Evolutionary conservation across 805 yeast species (phyloP), one percentile per base, ranked within the genome.

Genomic region (Barnettozyma wickerhamii): DNA sequence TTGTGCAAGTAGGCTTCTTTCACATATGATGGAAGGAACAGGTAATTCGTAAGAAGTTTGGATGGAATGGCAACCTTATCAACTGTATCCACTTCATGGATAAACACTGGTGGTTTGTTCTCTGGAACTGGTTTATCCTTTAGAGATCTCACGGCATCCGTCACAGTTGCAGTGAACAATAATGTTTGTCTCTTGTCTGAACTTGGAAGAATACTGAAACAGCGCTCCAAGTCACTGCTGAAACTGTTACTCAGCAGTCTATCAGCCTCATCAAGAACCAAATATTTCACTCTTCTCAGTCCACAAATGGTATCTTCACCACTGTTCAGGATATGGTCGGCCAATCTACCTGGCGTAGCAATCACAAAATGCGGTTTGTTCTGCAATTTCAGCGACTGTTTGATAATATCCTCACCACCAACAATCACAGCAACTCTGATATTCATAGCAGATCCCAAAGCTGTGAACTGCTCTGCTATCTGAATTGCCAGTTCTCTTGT

Each of bases 221-320:
- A 88, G 18, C 76, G 72, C 36, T 75, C 74, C 45, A 93, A 67
- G 62, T 91, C 95, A 26, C 77, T 73, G 9, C 90, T 82, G 63
- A 93, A 89, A 35, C 95, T 84, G 41, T 81, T 78, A 34, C 93
- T 86, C 48, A 93, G 73, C 23, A 93, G 66, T 46, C 96, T 74
- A 71, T 93, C 99, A 1, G 99, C 99, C 66, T 91, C 99, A 70
- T 93, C 99, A 3, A 93, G 67, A 3, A 93, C 98, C 39, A 93
- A 67, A 56, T 71, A 93, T 58, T 82, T 81, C 14, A 84, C 82
- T 50, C 95, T 71, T 51, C 81, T 77, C 36, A 93, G 66, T 0
- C 96, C 96, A 29, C 77, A 69, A 0, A 84, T 70, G 5, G 95
- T 85, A 46, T 93, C 97, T 43, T 84, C 95, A 14, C 96, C 96